These are phyloP conservation scores for Aspergillus homomorphus DNA, from an alignment of 495 filamentous ascomycete species.

Conservation along the genomic window DNA sequence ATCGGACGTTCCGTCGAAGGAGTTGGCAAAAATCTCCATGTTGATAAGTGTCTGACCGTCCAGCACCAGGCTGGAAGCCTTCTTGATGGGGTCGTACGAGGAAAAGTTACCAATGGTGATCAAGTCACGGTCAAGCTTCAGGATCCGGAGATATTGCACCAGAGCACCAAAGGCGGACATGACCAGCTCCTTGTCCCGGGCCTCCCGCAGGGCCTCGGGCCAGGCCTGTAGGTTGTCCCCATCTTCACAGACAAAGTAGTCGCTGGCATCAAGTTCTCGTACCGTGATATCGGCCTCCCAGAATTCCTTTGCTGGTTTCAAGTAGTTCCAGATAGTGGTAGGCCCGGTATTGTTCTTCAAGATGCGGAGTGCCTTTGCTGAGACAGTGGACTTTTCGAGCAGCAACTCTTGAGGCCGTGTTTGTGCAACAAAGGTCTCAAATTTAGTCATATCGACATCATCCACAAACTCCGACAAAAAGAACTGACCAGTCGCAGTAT, in stretches of 20 bases:
- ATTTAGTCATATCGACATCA: constrained; percentile 91
- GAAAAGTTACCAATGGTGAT: constrained; percentile 88
- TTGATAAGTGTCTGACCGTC: constrained; percentile 98
- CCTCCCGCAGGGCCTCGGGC: constrained; percentile 72
- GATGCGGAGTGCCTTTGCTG: constrained; percentile 83
- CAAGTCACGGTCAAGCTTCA: constrained; percentile 87
- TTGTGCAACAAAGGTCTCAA: constrained; percentile 96
- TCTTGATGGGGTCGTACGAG: constrained; percentile 91
- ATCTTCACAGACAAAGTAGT: constrained; percentile 70
- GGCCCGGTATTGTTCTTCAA: constrained; percentile 93
- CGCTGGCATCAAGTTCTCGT: constrained; percentile 75
- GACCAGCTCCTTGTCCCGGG: constrained; percentile 72
- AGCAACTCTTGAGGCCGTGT: constrained; percentile 85
- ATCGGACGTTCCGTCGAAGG: constrained; percentile 75
- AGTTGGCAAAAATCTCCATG: constrained; percentile 94
- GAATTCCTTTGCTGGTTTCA: constrained; percentile 88
- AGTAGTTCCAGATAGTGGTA: constrained; percentile 91
- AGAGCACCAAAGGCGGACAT: constrained; percentile 95
- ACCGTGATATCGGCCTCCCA: constrained; percentile 80
- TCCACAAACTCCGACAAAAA: constrained; percentile 87
- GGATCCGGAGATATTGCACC: constrained; percentile 76
- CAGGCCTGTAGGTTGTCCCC: constrained; percentile 66
- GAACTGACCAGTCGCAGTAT: constrained; percentile 95
- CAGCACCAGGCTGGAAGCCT: constrained; percentile 86
- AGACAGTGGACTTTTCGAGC: constrained; percentile 83